These are phyloP conservation scores for Pythium insidiosum DNA, from an alignment of 352 stramenopile genomes.

Conservation along the genomic window DNA sequence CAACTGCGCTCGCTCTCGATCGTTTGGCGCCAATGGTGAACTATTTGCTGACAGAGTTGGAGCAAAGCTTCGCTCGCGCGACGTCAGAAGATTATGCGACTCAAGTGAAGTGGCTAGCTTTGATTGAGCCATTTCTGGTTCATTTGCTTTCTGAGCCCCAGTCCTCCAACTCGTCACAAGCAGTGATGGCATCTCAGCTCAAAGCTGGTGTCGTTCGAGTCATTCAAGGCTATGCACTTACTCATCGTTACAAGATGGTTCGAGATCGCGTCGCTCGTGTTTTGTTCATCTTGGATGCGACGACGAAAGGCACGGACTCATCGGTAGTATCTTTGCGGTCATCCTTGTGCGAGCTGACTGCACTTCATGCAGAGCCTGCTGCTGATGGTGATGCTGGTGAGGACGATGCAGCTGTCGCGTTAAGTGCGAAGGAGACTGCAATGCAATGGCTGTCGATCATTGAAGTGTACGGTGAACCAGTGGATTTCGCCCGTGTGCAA, in stretches of 20 bases:
- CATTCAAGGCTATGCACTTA: constrained; percentile 36
- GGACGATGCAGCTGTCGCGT: constrained; percentile 9
- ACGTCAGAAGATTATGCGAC: constrained; percentile 58
- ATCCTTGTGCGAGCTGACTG: constrained; percentile 6
- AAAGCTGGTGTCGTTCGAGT: constrained; percentile 26
- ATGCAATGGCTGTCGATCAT: constrained; percentile 59
- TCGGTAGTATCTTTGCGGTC: no score
- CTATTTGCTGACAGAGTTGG: constrained; percentile 39
- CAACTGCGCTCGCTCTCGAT: constrained; percentile 6
- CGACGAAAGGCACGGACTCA: no score
- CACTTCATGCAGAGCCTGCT: constrained; percentile 1
- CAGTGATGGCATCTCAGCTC: not conserved
- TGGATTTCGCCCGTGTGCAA: constrained; percentile 34
- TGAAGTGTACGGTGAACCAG: constrained; percentile 38
- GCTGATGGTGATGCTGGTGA: constrained; percentile 5
- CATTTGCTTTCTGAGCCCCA: no score
- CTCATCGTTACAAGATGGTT: constrained; percentile 78
- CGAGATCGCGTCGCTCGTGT: constrained; percentile 49
- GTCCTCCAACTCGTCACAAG: no score
- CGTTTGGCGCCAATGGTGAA: constrained; percentile 15
- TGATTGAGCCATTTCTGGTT: constrained; percentile 43
- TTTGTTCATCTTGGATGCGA: constrained; percentile 47
- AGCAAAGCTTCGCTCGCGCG: constrained; percentile 45
- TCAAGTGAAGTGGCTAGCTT: constrained; percentile 65
- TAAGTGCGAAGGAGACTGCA: constrained; percentile 56